Base-by-base conservation (phyloP, 306 rosid genomes). In the Glycyrrhiza uralensis region DNA sequence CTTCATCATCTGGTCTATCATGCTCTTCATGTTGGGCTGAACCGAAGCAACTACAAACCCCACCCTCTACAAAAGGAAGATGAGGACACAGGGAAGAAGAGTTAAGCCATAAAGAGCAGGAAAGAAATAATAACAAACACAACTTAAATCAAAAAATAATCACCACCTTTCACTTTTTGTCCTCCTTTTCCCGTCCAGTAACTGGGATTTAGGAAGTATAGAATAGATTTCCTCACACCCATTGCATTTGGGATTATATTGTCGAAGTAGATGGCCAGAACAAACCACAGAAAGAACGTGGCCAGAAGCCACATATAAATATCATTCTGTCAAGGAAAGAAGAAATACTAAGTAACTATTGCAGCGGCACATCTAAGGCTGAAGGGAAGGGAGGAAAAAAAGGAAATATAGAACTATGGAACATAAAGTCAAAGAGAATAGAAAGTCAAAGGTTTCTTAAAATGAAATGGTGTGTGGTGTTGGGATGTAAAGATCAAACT, bases 221-320 rank as follows among this genome's bases (percentile, higher is more conserved):
- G 76, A 57, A 71, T 62, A 12, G 97, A 82, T 79, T 87, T 93
- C 79, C 97, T 87, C 74, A 93, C 88, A 69, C 98, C 98, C 57
- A 90, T 83, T 29, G 86, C 92, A 82, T 90, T 89, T 15, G 96
- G 98, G 58, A 90, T 78, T 70, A 93, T 83, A 82, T 93, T 93
- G 70, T 90, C 94, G 2, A 93, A 85, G 89, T 93, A 93, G 71
- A 93, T 75, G 56, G 98, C 96, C 80, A 93, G 83, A 73, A 89
- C 11, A 20, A 87, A 82, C 98, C 98, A 93, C 74, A 90, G 57
- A 60, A 87, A 19, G 82, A 90, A 93, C 50, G 96, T 90, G 23
- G 67, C 87, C 71, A 82, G 20, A 58, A 87, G 85, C 97, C 96
- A 89, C 45, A 2, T 35, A 81, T 86, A 93, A 66, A 87, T 84